Base-by-base conservation (phyloP, 2,329 filamentous ascomycete species). In the Geosmithia morbida region DNA sequence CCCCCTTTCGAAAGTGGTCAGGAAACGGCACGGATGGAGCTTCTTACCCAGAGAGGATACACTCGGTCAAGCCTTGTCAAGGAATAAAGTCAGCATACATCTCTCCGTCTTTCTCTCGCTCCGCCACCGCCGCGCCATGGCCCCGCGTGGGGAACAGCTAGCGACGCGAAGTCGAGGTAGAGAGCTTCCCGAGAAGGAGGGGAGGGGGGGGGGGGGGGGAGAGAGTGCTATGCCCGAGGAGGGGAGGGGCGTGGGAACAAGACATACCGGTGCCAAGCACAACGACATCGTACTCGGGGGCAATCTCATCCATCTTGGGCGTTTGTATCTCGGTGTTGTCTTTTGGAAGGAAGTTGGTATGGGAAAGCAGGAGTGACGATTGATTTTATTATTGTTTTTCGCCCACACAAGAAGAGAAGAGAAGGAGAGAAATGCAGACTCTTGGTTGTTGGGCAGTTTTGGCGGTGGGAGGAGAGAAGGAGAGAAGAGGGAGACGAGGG, bases 201-300 rank as follows among this genome's bases (percentile, higher is more conserved):
- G 29, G 29, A 30, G 29, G 29, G 29, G 29, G 29, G 29, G 7
- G 11, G n/a, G 16, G 22, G 17, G 19, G 19, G 41, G 7, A 14
- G 43, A 20, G 39, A 13, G 33, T 37, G 33, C 11, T 37, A 16
- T 13, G 10, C 11, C 33, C 33, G 33, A 37, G 10, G 33, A 37
- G 11, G 33, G 10, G 33, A 37, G 11, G 33, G 33, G 10, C 11
- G 14, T 37, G 33, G 13, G 44, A 22, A 26, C 42, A 39, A 59
- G 57, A 69, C 79, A 63, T 75, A 95, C 88, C 89, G 66, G 92
- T 98, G 77, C 92, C 92, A 66, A 98, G 81, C 65, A 98, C 92
- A 65, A 98, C 81, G 68, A 96, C 87, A 78, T 98, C 92, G 78
- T 98, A 98, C 70, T 96, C 89, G 64, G 87, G 86, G 57, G 89